Conservation (phyloP, 495 filamentous ascomycete species). For the Penicillium mononematosum region DNA sequence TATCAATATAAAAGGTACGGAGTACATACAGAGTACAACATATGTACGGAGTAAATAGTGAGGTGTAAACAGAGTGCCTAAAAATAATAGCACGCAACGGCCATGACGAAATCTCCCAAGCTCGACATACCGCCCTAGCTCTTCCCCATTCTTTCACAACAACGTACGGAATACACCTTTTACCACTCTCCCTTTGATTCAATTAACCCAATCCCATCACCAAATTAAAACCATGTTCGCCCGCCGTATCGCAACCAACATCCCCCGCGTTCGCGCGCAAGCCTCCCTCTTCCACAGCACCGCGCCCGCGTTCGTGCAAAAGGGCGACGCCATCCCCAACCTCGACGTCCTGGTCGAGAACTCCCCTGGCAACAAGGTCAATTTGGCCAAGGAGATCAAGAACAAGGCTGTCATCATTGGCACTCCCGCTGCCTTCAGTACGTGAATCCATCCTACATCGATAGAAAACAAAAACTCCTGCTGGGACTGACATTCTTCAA, state of each 20-base stretch:
- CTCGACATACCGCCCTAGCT: slow-evolving; percentile 5
- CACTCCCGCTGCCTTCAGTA: slow-evolving; percentile 86
- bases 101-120: slow-evolving; percentile 10
- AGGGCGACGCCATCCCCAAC: slow-evolving; percentile 64
- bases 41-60: neutral
- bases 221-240: slow-evolving; percentile 39
- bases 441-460: slow-evolving; percentile 21
- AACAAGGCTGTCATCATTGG: slow-evolving; percentile 81
- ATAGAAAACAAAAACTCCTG: slow-evolving; percentile 1
- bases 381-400: slow-evolving; percentile 71
- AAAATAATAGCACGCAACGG: slow-evolving; percentile 4
- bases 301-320: slow-evolving; percentile 53
- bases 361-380: slow-evolving; percentile 79
- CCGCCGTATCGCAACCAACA: slow-evolving; percentile 38
- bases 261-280: slow-evolving; percentile 39
- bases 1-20: neutral
- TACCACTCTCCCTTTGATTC: neutral
- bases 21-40: too few species aligned
- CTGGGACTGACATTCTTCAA: slow-evolving; percentile 21
- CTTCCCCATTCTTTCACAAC: neutral
- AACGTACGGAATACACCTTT: neutral
- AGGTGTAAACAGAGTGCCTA: neutral
- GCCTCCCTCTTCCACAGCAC: slow-evolving; percentile 52
- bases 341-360: slow-evolving; percentile 57
- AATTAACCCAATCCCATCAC: neutral